Base-by-base conservation (phyloP, 1,284 basidiomycete species). In the Coniophora puteana region DNA sequence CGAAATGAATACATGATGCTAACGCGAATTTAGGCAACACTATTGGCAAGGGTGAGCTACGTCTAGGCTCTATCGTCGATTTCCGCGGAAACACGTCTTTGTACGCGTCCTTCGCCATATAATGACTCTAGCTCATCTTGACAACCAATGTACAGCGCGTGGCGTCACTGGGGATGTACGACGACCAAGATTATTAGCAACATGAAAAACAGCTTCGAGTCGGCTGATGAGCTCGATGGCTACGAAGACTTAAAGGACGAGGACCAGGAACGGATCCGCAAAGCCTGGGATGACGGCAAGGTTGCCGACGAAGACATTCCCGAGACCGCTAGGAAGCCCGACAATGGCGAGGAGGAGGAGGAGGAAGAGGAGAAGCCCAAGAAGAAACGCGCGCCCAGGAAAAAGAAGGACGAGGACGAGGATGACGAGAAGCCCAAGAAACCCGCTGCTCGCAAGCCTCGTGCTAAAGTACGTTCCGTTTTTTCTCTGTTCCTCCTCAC, bases 81-180 rank as follows among this genome's bases (percentile, higher is more conserved):
- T 71, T 92, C 54, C 69, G 67, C 48, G 92, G 88, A 39, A 74
- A 78, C 51, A 79, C 80, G 2, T 72, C 61, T 45, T 89, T 87
- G 85, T 89, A 61, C 63, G 77, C 78, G 45, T 38, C 28, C 47
- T 52, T 40, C n/a, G 43, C 40, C 34, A n/a, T n/a, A n/a, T n/a
- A n/a, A 17, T 38, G 8, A 25, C 39, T 4, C 40, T 17, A 4
- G 4, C 21, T 1, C 12, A 1, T 21, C 2, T 25, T 29, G 24
- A 6, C 28, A 10, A 20, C 40, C 30, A 5, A 25, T 41, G n/a
- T 40, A 25, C 32, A 89, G 88, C 51, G 57, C 67, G 33, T 90
- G 83, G 83, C 77, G 86, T 49, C 89, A 93, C 57, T 91, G 84
- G 83, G 84, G 86, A 43, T 94, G 92, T 51, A 73, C 78, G 5